Evolutionary conservation across 768 basidiomycete genomes (phyloP).

Genomic region (Xanthoconium purpureum): DNA sequence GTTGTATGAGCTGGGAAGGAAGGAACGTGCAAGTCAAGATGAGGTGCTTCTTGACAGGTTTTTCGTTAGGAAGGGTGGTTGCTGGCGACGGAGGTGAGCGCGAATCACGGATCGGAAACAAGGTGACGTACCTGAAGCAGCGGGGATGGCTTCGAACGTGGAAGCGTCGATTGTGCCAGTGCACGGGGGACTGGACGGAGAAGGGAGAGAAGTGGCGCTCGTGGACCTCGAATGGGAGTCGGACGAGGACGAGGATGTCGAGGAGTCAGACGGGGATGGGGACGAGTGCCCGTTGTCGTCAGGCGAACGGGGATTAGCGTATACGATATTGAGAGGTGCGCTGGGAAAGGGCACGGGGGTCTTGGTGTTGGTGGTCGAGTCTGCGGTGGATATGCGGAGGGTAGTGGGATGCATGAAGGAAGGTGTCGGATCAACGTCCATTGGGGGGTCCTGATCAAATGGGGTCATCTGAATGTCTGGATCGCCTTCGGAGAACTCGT

Average conservation of each 20-base stretch:
- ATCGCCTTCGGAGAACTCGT: conserved; percentile 26
- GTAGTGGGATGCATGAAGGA: conserved; percentile 40
- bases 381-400: conserved; percentile 31
- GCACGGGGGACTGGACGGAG: conserved; percentile 19
- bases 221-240: conserved; percentile 21
- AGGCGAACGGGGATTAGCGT: background rate
- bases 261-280: conserved; percentile 25
- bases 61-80: conserved; percentile 3
- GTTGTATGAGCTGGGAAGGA: conserved; percentile 43
- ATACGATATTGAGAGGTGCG: conserved; percentile 14
- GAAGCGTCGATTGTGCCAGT: background rate
- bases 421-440: conserved; percentile 27
- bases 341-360: conserved; percentile 9
- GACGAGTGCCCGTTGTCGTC: conserved; percentile 34
- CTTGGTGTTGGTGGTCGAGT: conserved; percentile 6
- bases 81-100: conserved; percentile 9
- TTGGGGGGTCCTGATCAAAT: conserved; percentile 27
- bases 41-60: conserved; percentile 24
- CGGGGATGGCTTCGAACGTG: background rate
- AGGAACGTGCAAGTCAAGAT: conserved; percentile 52
- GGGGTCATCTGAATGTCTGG: conserved; percentile 29
- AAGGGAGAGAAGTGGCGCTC: conserved; percentile 30
- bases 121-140: conserved; percentile 1
- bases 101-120: background rate
- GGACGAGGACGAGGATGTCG: conserved; percentile 23